Evolutionary conservation across 495 filamentous ascomycete species (phyloP).

Genomic region (Parmelia sp.): DNA sequence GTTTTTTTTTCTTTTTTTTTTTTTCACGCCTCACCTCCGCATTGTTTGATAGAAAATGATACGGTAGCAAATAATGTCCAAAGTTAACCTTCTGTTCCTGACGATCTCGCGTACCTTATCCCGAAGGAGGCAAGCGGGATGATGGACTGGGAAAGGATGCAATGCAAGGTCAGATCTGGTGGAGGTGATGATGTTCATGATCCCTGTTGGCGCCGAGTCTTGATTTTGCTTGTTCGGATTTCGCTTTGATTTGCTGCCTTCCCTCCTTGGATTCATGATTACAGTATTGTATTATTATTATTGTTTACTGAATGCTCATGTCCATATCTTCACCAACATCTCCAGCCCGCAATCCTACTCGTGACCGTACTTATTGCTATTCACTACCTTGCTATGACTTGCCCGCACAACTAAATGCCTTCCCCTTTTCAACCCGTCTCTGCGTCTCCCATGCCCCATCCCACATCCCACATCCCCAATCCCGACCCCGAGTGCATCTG

Average conservation of each 20-base stretch:
- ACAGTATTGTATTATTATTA: too few species aligned
- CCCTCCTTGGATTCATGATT: too few species aligned
- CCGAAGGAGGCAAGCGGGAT: background rate
- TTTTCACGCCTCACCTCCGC: conserved; percentile 14
- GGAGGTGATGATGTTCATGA: background rate
- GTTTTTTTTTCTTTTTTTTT: background rate
- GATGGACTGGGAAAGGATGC: background rate
- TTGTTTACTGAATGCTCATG: too few species aligned
- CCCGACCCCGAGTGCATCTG: background rate
- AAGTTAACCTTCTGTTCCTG: conserved; percentile 5
- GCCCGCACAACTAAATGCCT: too few species aligned
- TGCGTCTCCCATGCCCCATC: too few species aligned
- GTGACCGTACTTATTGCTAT: background rate
- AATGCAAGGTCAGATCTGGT: conserved; percentile 12
- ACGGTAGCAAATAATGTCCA: background rate
- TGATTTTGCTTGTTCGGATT: too few species aligned
- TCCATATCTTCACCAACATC: background rate
- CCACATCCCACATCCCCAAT: too few species aligned
- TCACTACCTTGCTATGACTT: too few species aligned
- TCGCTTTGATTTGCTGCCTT: too few species aligned
- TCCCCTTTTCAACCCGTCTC: too few species aligned
- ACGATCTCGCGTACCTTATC: conserved; percentile 15
- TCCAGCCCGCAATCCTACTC: background rate
- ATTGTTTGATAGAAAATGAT: conserved; percentile 10
- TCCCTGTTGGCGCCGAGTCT: background rate